Conservation (phyloP, 768 basidiomycete species). For the Candolleomyces efflorescens region DNA sequence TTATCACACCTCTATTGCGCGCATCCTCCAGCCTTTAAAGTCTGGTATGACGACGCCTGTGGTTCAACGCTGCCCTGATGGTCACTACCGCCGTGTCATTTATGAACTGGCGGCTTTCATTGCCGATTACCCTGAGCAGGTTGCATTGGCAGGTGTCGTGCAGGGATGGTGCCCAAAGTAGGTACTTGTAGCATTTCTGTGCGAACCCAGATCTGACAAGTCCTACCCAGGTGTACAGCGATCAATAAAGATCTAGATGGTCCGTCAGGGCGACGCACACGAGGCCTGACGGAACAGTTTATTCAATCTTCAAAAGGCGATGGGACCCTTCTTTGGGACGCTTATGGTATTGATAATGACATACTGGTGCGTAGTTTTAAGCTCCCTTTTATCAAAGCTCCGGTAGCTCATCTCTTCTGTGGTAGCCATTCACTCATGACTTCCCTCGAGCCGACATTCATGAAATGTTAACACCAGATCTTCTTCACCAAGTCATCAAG, state of each 20-base stretch:
- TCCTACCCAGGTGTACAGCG: conserved; percentile 21
- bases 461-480: conserved; percentile 20
- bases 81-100: conserved; percentile 7
- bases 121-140: conserved; percentile 20
- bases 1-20: conserved; percentile 4
- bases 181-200: no score
- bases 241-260: conserved; percentile 20
- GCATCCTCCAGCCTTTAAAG: neutral
- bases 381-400: no score
- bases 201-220: no score
- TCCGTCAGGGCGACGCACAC: conserved; percentile 9
- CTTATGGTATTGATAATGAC: conserved; percentile 27
- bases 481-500: no score
- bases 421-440: conserved; percentile 31
- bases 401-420: no score
- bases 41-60: conserved; percentile 3
- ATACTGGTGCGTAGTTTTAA: conserved; percentile 30
- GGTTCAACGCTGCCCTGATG: conserved; percentile 7
- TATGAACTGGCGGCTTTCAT: conserved; percentile 15
- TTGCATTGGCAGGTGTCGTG: conserved; percentile 11
- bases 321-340: conserved; percentile 21
- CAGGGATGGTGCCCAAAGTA: conserved; percentile 16
- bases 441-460: conserved; percentile 34
- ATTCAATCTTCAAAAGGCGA: conserved; percentile 9
- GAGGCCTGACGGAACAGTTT: conserved; percentile 19